These are phyloP conservation scores for Tolypocladium ophioglossoides DNA, from an alignment of 2,329 filamentous ascomycete genomes.

Conservation along the genomic window DNA sequence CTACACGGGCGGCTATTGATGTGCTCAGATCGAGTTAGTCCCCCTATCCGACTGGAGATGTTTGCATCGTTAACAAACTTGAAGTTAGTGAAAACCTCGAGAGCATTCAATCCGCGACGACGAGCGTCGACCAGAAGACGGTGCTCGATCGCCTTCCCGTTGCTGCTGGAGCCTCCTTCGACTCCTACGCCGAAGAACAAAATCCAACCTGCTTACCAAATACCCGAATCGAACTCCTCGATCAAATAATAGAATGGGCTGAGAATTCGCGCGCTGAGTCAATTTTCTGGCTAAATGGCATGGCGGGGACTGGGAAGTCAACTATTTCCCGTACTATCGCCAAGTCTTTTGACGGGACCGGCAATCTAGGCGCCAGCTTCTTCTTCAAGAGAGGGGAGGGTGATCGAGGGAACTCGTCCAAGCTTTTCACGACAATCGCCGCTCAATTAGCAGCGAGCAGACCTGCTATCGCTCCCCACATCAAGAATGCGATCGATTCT, in stretches of 20 bases:
- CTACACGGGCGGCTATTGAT: too few relatives aligned
- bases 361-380: constrained; percentile 24
- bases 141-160: constrained; percentile 10
- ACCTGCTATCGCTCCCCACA: constrained; percentile 14
- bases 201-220: constrained; percentile 17
- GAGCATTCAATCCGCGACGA: too few relatives aligned
- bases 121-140: constrained; percentile 12
- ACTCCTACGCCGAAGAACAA: constrained; percentile 22
- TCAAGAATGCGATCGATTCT: constrained; percentile 18
- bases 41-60: too few relatives aligned
- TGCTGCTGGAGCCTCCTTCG: constrained; percentile 17
- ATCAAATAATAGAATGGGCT: constrained; percentile 14
- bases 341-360: constrained; percentile 3
- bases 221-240: constrained; percentile 21
- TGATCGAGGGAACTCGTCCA: constrained; percentile 22
- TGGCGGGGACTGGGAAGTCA: constrained; percentile 28
- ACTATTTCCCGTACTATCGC: constrained; percentile 23
- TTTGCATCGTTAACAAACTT: too few relatives aligned
- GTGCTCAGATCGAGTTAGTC: too few relatives aligned
- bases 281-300: constrained; percentile 27
- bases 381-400: too few relatives aligned
- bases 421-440: constrained; percentile 30
- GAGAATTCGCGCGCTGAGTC: constrained; percentile 7
- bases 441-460: constrained; percentile 17
- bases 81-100: too few relatives aligned